A percentile compares a stretch with the other conserved stretches of the same genome.
These are phyloP conservation scores for Amniculicola lignicola DNA, from an alignment of 495 filamentous ascomycete genomes.

Conservation along the genomic window DNA sequence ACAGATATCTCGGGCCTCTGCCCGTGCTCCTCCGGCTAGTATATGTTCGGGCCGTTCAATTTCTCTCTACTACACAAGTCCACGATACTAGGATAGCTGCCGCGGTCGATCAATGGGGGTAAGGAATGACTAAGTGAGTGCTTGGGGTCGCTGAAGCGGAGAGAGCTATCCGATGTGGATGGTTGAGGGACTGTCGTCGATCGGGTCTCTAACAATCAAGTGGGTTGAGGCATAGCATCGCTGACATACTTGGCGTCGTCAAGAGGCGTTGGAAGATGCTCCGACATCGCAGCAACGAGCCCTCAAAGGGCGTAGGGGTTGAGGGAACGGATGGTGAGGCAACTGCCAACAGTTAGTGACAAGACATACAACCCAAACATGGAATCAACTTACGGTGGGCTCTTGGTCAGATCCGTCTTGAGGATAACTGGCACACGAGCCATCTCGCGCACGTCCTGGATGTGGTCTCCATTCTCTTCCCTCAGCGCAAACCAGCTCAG, in stretches of 20 bases:
- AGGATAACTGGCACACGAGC: slow-evolving; percentile 91
- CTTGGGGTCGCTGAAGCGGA: neutral
- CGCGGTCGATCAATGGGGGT: slow-evolving; percentile 22
- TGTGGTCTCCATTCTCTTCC: slow-evolving; percentile 91
- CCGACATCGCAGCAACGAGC: neutral
- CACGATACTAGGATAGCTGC: slow-evolving; percentile 14
- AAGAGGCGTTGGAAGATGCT: neutral
- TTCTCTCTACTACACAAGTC: slow-evolving; percentile 23
- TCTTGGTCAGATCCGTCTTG: slow-evolving; percentile 98
- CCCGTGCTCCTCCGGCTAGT: slow-evolving; percentile 1
- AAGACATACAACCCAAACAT: neutral
- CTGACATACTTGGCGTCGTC: neutral
- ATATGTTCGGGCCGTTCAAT: slow-evolving; percentile 23
- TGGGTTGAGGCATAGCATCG: slow-evolving; percentile 8
- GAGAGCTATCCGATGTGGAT: neutral
- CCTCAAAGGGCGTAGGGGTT: slow-evolving; percentile 87
- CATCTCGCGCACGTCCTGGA: slow-evolving; percentile 98
- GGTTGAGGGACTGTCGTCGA: no score
- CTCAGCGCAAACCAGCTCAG: slow-evolving; percentile 81
- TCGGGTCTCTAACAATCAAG: no score
- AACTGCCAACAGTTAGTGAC: slow-evolving; percentile 54
- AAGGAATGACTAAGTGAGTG: slow-evolving; percentile 29
- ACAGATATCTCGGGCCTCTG: slow-evolving; percentile 9
- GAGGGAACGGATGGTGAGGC: slow-evolving; percentile 93
- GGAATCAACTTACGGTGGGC: slow-evolving; percentile 78